Conservation (phyloP, 2,329 filamentous ascomycete species). For the Fusarium mexicanum region DNA sequence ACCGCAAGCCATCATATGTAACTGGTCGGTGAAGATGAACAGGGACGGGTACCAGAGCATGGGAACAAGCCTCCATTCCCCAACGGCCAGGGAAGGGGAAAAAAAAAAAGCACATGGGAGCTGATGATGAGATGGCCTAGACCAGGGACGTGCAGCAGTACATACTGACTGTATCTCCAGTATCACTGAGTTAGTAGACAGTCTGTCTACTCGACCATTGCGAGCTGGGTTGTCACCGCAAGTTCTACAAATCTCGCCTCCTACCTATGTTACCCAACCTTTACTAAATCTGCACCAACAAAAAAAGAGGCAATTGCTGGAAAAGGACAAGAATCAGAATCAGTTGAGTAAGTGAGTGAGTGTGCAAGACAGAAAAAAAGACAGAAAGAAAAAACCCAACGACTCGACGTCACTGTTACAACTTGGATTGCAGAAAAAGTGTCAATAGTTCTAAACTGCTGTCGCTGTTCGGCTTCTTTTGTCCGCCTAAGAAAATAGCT, state of each 20-base stretch:
- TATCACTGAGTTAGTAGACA: slow-evolving; percentile 12
- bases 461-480: slow-evolving; percentile 14
- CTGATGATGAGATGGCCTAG: slow-evolving; percentile 9
- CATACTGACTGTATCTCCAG: neutral
- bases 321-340: neutral
- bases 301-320: slow-evolving; percentile 6
- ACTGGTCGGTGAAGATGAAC: neutral
- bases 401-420: slow-evolving; percentile 28
- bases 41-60: neutral
- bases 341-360: slow-evolving; percentile 1
- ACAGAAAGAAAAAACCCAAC: neutral
- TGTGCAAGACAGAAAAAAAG: neutral
- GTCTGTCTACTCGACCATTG: neutral
- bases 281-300: slow-evolving; percentile 1
- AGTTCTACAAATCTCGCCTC: slow-evolving; percentile 5
- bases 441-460: neutral
- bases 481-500: slow-evolving; percentile 12
- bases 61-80: slow-evolving; percentile 32
- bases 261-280: neutral
- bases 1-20: neutral
- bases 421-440: slow-evolving; percentile 7
- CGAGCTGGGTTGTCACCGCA: slow-evolving; percentile 18
- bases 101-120: slow-evolving; percentile 23
- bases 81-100: slow-evolving; percentile 10
- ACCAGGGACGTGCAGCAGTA: neutral